Percentiles rank a stretch among this genome's conserved stretches.
Conservation (phyloP, 1,284 basidiomycete species). For the Ceratobasidium theobromae region DNA sequence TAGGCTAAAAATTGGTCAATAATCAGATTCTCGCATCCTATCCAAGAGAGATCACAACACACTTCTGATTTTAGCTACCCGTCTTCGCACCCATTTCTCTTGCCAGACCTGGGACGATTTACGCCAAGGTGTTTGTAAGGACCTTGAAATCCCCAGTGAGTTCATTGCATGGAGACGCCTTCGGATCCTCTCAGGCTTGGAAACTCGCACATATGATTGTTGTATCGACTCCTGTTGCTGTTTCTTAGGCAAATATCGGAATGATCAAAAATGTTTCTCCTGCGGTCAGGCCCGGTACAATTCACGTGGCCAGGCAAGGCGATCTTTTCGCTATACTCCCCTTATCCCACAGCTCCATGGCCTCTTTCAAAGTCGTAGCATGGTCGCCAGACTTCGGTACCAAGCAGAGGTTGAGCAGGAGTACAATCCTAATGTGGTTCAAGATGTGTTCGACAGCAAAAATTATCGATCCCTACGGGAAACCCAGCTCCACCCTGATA, state of each 20-base stretch:
- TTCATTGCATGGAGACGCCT: neutral
- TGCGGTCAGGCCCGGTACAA: constrained; percentile 26
- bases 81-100: neutral
- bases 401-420: neutral
- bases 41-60: neutral
- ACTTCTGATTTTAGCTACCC: neutral
- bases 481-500: neutral
- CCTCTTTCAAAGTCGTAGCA: constrained; percentile 1
- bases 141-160: neutral
- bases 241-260: constrained; percentile 24
- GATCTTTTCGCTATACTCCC: constrained; percentile 32
- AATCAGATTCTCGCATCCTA: neutral
- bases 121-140: neutral
- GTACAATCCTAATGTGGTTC: neutral
- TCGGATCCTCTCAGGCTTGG: constrained; percentile 27
- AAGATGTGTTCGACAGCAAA: constrained; percentile 1
- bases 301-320: neutral
- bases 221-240: constrained; percentile 35
- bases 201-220: constrained; percentile 13
- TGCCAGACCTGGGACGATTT: neutral
- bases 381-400: neutral
- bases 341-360: constrained; percentile 26
- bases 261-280: constrained; percentile 15
- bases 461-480: neutral
- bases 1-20: neutral